A percentile compares a stretch with the other conserved stretches of the same genome.
Conservation (phyloP, 768 basidiomycete genomes). For the Butyriboletus loyo region DNA sequence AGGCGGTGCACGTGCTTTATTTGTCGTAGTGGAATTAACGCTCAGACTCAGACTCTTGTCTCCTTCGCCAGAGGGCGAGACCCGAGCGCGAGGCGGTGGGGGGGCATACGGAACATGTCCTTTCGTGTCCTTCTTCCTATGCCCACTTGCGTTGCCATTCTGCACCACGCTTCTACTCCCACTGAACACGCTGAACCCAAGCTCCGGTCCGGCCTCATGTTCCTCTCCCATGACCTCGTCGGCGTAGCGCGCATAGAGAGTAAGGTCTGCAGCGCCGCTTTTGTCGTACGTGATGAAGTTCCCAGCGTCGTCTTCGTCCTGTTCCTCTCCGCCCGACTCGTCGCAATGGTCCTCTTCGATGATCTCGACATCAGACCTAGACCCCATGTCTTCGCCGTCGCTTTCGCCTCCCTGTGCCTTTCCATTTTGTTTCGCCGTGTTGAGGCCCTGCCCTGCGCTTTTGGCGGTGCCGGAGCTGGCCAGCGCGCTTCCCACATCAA, state of each 20-base stretch:
- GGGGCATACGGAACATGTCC: constrained; percentile 2
- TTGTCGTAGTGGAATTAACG: constrained; percentile 11
- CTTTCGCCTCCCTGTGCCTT: neutral
- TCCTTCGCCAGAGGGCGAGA: constrained; percentile 9
- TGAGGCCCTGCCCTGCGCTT: neutral
- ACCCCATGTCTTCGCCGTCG: constrained; percentile 20
- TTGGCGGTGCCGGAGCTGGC: neutral
- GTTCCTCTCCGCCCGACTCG: constrained; percentile 1
- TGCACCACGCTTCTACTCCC: neutral
- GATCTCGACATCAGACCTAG: constrained; percentile 17
- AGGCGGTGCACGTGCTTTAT: constrained; percentile 36
- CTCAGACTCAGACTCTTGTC: constrained; percentile 12
- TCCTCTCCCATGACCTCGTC: constrained; percentile 12
- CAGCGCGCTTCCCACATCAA: constrained; percentile 2
- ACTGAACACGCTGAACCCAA: constrained; percentile 24
- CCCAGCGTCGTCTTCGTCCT: constrained; percentile 8
- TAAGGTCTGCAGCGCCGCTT: constrained; percentile 17
- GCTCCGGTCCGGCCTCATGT: neutral
- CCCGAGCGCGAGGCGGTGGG: constrained; percentile 7
- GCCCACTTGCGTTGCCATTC: neutral
- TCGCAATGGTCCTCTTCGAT: constrained; percentile 2
- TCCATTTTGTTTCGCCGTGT: constrained; percentile 3
- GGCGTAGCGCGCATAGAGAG: constrained; percentile 5
- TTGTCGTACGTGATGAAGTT: constrained; percentile 23
- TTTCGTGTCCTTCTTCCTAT: neutral